phyloP scores from a whole-genome alignment of 2,329 filamentous ascomycete species.

The Herpomyces periplanetae region DNA sequence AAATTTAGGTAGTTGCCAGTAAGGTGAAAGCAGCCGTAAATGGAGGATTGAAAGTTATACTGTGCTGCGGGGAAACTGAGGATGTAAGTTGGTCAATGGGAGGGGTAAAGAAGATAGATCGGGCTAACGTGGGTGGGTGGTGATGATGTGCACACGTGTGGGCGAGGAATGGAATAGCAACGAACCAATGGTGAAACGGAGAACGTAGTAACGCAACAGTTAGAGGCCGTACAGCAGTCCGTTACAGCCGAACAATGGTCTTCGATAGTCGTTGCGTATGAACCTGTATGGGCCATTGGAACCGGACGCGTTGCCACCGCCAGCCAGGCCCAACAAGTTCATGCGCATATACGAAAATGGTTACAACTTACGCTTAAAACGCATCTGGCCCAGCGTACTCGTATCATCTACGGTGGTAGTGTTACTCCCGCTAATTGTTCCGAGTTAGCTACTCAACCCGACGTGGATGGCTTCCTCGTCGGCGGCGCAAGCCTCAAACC shows the following conservation, averaged over 20 bases:
- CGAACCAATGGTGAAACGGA: slow-evolving; percentile 55
- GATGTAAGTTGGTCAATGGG: slow-evolving; percentile 12
- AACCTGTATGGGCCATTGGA: slow-evolving; percentile 81
- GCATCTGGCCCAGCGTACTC: slow-evolving; percentile 43
- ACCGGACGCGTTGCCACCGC: slow-evolving; percentile 73
- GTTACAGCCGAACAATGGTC: slow-evolving; percentile 42
- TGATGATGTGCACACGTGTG: too few relatives aligned
- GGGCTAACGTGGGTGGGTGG: too few relatives aligned
- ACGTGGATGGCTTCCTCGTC: slow-evolving; percentile 94
- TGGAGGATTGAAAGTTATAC: slow-evolving; percentile 55
- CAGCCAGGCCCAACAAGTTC: slow-evolving; percentile 53
- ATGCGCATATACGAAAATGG: slow-evolving; percentile 67
- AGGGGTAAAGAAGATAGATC: too few relatives aligned
- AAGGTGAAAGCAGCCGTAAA: slow-evolving; percentile 84
- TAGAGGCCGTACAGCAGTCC: slow-evolving; percentile 34
- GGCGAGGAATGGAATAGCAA: too few relatives aligned
- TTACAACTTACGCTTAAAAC: slow-evolving; percentile 30
- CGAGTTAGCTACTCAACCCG: slow-evolving; percentile 56
- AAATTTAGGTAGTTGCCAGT: slow-evolving; percentile 24
- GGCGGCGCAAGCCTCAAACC: slow-evolving; percentile 89
- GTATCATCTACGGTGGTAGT: slow-evolving; percentile 82
- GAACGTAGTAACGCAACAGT: slow-evolving; percentile 44
- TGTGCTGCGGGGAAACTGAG: slow-evolving; percentile 84
- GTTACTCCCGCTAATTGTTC: slow-evolving; percentile 94
- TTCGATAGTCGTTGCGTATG: slow-evolving; percentile 85